phyloP scores from a whole-genome alignment of 257 asterid genomes.

The Leonotis leonurus region DNA sequence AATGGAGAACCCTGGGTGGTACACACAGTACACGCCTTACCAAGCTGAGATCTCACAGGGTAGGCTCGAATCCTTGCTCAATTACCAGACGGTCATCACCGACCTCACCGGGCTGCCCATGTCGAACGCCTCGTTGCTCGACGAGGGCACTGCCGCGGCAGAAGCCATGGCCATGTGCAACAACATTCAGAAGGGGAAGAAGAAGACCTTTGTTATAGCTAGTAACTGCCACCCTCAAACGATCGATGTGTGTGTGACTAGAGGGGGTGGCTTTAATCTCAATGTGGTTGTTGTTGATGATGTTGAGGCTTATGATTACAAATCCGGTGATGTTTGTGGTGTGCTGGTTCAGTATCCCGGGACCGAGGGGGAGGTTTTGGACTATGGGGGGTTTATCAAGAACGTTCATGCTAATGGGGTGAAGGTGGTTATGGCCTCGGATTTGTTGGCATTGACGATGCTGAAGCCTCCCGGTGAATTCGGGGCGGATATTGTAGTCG shows the following conservation, averaged over 20 bases:
- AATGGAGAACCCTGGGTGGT: slow-evolving; percentile 89
- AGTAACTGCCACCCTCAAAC: slow-evolving; percentile 85
- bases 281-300: slow-evolving; percentile 56
- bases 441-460: slow-evolving; percentile 74
- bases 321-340: slow-evolving; percentile 75
- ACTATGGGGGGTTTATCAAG: slow-evolving; percentile 65
- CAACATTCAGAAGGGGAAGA: slow-evolving; percentile 68
- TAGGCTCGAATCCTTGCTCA: slow-evolving; percentile 70
- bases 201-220: slow-evolving; percentile 66
- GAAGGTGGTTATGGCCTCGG: slow-evolving; percentile 90
- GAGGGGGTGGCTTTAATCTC: slow-evolving; percentile 71
- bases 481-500: slow-evolving; percentile 81
- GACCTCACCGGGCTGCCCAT: slow-evolving; percentile 84
- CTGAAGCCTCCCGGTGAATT: slow-evolving; percentile 85
- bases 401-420: slow-evolving; percentile 70
- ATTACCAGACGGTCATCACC: slow-evolving; percentile 69
- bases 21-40: slow-evolving; percentile 87
- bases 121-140: slow-evolving; percentile 92
- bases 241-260: slow-evolving; percentile 64
- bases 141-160: slow-evolving; percentile 87
- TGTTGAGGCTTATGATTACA: slow-evolving; percentile 45
- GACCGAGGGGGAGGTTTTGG: slow-evolving; percentile 74
- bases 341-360: slow-evolving; percentile 87
- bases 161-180: slow-evolving; percentile 97
- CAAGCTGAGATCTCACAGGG: slow-evolving; percentile 95